A percentile compares a stretch with the other conserved stretches of the same genome.
phyloP scores from a whole-genome alignment of 208 protist species.

The Angomonas ambiguus region DNA sequence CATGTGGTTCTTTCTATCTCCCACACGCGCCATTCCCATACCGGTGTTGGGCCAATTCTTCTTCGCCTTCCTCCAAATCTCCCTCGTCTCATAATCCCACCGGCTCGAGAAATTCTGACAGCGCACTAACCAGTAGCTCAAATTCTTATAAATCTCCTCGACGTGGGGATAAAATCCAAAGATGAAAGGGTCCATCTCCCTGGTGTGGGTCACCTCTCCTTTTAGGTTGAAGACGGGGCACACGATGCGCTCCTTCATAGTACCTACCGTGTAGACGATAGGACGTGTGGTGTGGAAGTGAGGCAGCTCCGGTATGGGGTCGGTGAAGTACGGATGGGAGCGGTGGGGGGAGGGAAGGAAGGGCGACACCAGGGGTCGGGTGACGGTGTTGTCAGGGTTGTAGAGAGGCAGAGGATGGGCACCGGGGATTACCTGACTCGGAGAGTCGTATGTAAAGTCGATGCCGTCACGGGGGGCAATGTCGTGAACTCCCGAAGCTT shows the following conservation, averaged over 20 bases:
- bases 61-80: constrained; percentile 87
- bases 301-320: constrained; percentile 74
- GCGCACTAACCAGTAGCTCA: constrained; percentile 84
- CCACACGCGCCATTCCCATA: constrained; percentile 85
- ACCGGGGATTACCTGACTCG: constrained; percentile 64
- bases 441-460: constrained; percentile 75
- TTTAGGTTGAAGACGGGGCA: constrained; percentile 75
- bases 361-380: constrained; percentile 72
- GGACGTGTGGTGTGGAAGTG: constrained; percentile 72
- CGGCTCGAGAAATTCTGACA: constrained; percentile 85
- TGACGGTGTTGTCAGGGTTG: constrained; percentile 67
- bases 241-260: constrained; percentile 87
- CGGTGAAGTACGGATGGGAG: constrained; percentile 83
- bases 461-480: constrained; percentile 66
- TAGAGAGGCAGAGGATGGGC: constrained; percentile 82
- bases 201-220: constrained; percentile 78
- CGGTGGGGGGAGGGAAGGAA: constrained; percentile 86
- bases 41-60: constrained; percentile 93
- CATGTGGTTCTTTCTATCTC: constrained; percentile 75
- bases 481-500: constrained; percentile 79
- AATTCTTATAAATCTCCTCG: constrained; percentile 68
- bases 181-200: constrained; percentile 88
- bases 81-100: constrained; percentile 87
- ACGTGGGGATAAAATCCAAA: constrained; percentile 85
- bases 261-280: constrained; percentile 77